Conservation (phyloP, 164 flowering plant genomes). For the Magnolia kwangsiensis region DNA sequence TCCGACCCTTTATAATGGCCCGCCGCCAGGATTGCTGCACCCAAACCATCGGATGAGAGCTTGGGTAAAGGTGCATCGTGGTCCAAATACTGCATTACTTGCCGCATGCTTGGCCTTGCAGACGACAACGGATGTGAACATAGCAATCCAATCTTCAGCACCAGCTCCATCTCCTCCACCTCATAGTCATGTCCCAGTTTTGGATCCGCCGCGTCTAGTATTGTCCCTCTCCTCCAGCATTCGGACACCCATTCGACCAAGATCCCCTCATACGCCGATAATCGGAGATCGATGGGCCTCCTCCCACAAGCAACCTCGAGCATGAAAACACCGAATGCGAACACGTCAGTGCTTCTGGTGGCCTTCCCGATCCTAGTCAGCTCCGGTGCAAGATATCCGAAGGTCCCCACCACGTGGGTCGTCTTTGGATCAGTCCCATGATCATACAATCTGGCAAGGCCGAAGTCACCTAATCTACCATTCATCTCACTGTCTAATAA, state of each 20-base stretch:
- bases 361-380: slow-evolving; percentile 29
- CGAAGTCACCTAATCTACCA: slow-evolving; percentile 30
- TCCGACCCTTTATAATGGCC: background rate
- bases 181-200: background rate
- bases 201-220: background rate
- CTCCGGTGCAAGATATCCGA: slow-evolving; percentile 24
- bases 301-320: slow-evolving; percentile 28
- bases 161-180: slow-evolving; percentile 18
- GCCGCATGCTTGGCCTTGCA: slow-evolving; percentile 11
- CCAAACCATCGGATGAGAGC: background rate
- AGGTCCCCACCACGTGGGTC: background rate
- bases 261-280: background rate
- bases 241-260: slow-evolving; percentile 1
- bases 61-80: slow-evolving; percentile 1
- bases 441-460: background rate
- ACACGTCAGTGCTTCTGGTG: slow-evolving; percentile 12
- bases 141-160: slow-evolving; percentile 19
- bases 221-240: slow-evolving; percentile 2
- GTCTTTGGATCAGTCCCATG: slow-evolving; percentile 15
- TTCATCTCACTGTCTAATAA: background rate
- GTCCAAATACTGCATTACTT: slow-evolving; percentile 8
- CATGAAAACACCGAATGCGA: slow-evolving; percentile 32
- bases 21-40: background rate
- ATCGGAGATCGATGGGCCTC: background rate
- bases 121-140: slow-evolving; percentile 25